Evolutionary conservation across 129 eudicot genomes (phyloP).

Genomic region (Logfia minima): DNA sequence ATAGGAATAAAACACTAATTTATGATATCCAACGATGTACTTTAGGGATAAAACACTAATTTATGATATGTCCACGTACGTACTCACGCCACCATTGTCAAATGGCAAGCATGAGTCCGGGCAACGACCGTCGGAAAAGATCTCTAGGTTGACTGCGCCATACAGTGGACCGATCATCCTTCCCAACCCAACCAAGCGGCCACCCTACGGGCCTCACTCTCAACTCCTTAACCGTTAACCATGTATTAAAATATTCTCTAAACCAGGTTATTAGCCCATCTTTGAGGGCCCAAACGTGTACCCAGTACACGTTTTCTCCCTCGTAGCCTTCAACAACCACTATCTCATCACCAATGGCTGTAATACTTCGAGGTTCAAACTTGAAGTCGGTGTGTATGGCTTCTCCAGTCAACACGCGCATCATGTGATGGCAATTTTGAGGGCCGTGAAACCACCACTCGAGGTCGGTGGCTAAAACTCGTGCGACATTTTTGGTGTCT

Average conservation of each 20-base stretch:
- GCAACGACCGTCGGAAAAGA: conserved; percentile 58
- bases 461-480: conserved; percentile 48
- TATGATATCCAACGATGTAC: neutral
- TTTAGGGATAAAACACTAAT: neutral
- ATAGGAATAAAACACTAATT: too few species aligned
- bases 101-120: conserved; percentile 76
- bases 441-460: conserved; percentile 96
- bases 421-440: conserved; percentile 82
- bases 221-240: conserved; percentile 71
- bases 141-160: conserved; percentile 78
- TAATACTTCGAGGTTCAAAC: conserved; percentile 62
- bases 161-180: conserved; percentile 39
- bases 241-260: conserved; percentile 87
- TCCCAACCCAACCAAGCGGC: conserved; percentile 33
- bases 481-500: conserved; percentile 38
- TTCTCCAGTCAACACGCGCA: conserved; percentile 73
- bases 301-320: conserved; percentile 82
- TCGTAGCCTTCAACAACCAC: conserved; percentile 85
- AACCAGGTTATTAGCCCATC: conserved; percentile 58
- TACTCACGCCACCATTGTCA: conserved; percentile 13
- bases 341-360: conserved; percentile 47
- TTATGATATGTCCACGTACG: neutral
- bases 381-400: conserved; percentile 46
- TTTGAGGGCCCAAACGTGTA: conserved; percentile 78
- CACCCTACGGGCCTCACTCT: conserved; percentile 29